Evolutionary conservation across 257 asterid genomes (phyloP).

Genomic region (Solanum medicagineum): DNA sequence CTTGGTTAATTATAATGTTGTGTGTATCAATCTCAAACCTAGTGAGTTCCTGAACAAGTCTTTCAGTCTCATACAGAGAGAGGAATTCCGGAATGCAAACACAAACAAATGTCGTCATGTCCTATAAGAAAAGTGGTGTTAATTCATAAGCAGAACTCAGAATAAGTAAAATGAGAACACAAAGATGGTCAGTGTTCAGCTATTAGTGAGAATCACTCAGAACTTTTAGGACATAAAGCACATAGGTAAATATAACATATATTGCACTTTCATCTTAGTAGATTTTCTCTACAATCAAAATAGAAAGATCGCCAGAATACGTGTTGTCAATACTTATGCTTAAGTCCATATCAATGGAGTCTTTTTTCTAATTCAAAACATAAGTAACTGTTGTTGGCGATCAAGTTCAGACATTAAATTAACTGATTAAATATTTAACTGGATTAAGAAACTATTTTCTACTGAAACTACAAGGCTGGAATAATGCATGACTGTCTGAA

Average conservation of each 20-base stretch:
- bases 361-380: not conserved
- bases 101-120: slow-evolving; percentile 81
- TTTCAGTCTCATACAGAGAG: slow-evolving; percentile 88
- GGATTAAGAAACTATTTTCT: not conserved
- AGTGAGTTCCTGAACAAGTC: slow-evolving; percentile 92
- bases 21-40: slow-evolving; percentile 95
- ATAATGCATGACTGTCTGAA: not conserved
- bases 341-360: not conserved
- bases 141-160: not conserved
- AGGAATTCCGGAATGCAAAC: slow-evolving; percentile 98
- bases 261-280: not conserved
- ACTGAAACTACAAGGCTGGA: not conserved
- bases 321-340: not conserved
- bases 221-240: not conserved
- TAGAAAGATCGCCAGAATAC: not conserved
- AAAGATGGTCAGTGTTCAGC: not conserved
- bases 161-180: not conserved
- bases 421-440: not conserved
- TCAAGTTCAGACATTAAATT: not conserved
- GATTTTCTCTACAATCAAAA: not conserved
- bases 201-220: not conserved
- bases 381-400: not conserved
- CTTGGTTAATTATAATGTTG: slow-evolving; percentile 92
- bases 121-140: slow-evolving; percentile 32
- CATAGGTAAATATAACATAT: not conserved